Percentiles rank a stretch among this genome's conserved stretches.
Conservation (phyloP, 805 yeast species). For the Yarrowia alimentaria region DNA sequence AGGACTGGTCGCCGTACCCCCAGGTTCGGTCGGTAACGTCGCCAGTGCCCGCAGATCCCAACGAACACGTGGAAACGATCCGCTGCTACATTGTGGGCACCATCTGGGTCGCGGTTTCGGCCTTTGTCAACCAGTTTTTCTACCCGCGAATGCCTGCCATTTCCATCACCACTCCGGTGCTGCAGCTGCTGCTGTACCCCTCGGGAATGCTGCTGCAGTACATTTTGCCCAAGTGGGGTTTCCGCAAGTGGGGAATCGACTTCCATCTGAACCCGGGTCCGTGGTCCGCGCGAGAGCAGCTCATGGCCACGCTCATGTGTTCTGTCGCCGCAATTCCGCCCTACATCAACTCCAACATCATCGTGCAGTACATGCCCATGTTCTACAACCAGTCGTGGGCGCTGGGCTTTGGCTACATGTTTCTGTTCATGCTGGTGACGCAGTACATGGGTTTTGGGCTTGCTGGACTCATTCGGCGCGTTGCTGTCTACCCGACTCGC, state of each 20-base stretch:
- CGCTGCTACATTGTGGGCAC: slow-evolving; percentile 54
- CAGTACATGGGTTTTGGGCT: slow-evolving; percentile 66
- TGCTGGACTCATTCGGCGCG: slow-evolving; percentile 59
- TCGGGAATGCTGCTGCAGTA: slow-evolving; percentile 50
- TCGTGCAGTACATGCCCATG: slow-evolving; percentile 38
- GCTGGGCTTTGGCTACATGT: slow-evolving; percentile 42
- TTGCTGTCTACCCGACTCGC: slow-evolving; percentile 58
- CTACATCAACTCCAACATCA: slow-evolving; percentile 32
- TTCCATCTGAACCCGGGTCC: slow-evolving; percentile 58
- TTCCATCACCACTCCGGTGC: slow-evolving; percentile 50
- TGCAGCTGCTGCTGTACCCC: slow-evolving; percentile 62
- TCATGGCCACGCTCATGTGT: slow-evolving; percentile 45
- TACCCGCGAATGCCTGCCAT: slow-evolving; percentile 56
- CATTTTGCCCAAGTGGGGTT: slow-evolving; percentile 48
- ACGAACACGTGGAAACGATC: slow-evolving; percentile 49
- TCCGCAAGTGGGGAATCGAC: slow-evolving; percentile 44
- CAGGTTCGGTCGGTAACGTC: slow-evolving; percentile 58
- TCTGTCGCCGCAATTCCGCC: slow-evolving; percentile 30
- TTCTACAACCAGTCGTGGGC: slow-evolving; percentile 40
- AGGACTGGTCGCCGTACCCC: slow-evolving; percentile 54
- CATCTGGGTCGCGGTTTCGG: slow-evolving; percentile 54
- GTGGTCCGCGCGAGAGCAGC: slow-evolving; percentile 60
- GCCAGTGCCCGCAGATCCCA: slow-evolving; percentile 49
- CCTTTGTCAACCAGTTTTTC: slow-evolving; percentile 59
- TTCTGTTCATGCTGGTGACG: slow-evolving; percentile 53